These are phyloP conservation scores for Diaporthe destruens DNA, from an alignment of 2,329 filamentous ascomycete species.

Conservation along the genomic window DNA sequence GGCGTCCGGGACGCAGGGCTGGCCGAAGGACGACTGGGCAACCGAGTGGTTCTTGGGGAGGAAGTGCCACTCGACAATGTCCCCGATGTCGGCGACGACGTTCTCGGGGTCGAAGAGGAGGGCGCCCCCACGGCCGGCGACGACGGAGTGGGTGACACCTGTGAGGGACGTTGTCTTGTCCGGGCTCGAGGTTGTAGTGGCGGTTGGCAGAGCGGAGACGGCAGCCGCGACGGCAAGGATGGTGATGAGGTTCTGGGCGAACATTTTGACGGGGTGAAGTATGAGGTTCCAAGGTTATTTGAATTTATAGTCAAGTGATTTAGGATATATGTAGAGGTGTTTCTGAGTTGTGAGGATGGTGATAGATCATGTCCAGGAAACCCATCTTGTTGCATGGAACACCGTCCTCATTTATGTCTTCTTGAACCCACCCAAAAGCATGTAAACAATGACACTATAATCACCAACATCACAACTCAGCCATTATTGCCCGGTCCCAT, in stretches of 20 bases:
- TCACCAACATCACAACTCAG: not conserved
- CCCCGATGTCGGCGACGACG: constrained; percentile 64
- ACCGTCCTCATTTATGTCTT: constrained; percentile 22
- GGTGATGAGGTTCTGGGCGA: constrained; percentile 48
- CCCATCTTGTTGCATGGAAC: not conserved
- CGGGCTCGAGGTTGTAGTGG: constrained; percentile 46
- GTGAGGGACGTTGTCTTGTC: constrained; percentile 53
- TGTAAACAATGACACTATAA: constrained; percentile 1
- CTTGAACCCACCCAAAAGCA: not conserved
- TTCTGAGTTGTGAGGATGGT: constrained; percentile 8
- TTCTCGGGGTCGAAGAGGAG: constrained; percentile 65
- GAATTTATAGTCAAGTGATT: not conserved
- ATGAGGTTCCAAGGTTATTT: too few relatives aligned
- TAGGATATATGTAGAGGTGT: not conserved
- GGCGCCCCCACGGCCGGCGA: constrained; percentile 57
- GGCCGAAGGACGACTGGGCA: constrained; percentile 55
- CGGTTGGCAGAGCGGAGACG: constrained; percentile 50
- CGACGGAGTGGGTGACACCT: constrained; percentile 59
- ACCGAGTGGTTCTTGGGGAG: constrained; percentile 65
- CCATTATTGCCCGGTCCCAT: not conserved
- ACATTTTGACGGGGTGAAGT: constrained; percentile 47
- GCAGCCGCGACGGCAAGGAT: constrained; percentile 47
- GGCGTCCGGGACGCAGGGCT: constrained; percentile 57
- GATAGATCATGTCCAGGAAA: not conserved
- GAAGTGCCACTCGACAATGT: constrained; percentile 68